phyloP scores from a whole-genome alignment of 192 early-diverging fungal genomes.

The Podila epicladia region DNA sequence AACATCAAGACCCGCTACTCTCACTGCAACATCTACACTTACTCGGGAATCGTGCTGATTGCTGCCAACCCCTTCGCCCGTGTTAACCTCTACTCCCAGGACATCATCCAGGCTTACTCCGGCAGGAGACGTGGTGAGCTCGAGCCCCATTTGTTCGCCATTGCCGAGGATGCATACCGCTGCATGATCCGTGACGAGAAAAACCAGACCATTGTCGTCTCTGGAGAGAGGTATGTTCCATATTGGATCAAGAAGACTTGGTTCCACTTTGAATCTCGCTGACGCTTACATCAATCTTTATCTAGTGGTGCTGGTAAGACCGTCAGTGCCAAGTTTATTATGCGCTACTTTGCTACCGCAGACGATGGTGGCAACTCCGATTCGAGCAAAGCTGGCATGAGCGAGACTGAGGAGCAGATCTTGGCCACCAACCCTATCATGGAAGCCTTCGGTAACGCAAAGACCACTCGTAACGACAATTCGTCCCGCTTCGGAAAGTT shows the following conservation, averaged over 20 bases:
- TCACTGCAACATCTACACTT: conserved; percentile 97
- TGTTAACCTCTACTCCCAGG: conserved; percentile 89
- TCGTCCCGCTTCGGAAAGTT: conserved; percentile 99
- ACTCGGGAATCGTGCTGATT: conserved; percentile 98
- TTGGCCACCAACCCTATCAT: conserved; percentile 98
- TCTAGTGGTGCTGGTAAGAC: conserved; percentile 95
- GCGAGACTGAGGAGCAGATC: conserved; percentile 83
- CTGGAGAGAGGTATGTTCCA: conserved; percentile 83
- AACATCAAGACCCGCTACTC: conserved; percentile 90
- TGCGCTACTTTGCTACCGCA: conserved; percentile 94
- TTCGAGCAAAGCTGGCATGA: conserved; percentile 65
- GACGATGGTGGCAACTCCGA: conserved; percentile 69
- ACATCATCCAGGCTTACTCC: conserved; percentile 93
- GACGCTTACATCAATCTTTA: conserved; percentile 4
- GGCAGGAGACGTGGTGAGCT: conserved; percentile 93
- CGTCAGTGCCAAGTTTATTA: conserved; percentile 95
- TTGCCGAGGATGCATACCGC: conserved; percentile 97
- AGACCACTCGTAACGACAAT: conserved; percentile 99
- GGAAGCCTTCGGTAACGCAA: conserved; percentile 99
- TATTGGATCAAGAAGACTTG: neutral
- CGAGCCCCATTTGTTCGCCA: conserved; percentile 98
- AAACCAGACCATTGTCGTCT: conserved; percentile 99
- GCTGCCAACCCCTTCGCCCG: conserved; percentile 96
- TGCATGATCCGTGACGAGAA: conserved; percentile 91
- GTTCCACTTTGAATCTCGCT: neutral